These are phyloP conservation scores for Ophidiomyces ophidiicola DNA, from an alignment of 2,329 filamentous ascomycete species.

Conservation along the genomic window DNA sequence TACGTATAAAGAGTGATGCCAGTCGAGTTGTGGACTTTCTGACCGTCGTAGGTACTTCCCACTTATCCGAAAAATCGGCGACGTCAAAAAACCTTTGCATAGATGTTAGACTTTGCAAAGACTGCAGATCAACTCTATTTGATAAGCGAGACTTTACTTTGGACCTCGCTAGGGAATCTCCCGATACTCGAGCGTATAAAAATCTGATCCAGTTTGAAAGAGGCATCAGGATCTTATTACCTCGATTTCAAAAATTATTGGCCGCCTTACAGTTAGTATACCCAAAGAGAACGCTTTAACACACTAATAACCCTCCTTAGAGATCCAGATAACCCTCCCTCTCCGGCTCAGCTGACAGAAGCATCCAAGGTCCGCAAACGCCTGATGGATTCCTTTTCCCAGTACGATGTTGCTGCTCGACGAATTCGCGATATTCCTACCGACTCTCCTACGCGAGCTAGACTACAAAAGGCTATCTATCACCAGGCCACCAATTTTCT, in stretches of 20 bases:
- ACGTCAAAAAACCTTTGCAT: constrained; percentile 50
- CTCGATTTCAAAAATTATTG: constrained; percentile 70
- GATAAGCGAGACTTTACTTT: constrained; percentile 64
- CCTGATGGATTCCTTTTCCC: constrained; percentile 75
- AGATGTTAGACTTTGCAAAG: constrained; percentile 82
- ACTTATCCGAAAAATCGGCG: constrained; percentile 31
- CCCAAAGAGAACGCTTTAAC: background rate
- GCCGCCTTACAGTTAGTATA: constrained; percentile 50
- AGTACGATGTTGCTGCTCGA: constrained; percentile 72
- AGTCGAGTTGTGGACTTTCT: background rate
- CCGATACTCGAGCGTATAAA: constrained; percentile 68
- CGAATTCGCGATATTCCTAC: constrained; percentile 69
- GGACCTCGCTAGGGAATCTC: constrained; percentile 54
- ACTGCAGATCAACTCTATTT: constrained; percentile 64
- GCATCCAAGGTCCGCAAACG: constrained; percentile 82
- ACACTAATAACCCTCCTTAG: constrained; percentile 18
- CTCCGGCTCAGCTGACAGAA: constrained; percentile 62
- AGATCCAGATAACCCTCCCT: constrained; percentile 53
- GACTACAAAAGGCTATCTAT: constrained; percentile 70
- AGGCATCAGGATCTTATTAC: constrained; percentile 69
- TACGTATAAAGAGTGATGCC: constrained; percentile 29
- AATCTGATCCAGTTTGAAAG: constrained; percentile 78
- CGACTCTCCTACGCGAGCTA: constrained; percentile 56
- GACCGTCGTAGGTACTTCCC: constrained; percentile 19
- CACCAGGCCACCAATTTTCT: constrained; percentile 70